Base-by-base conservation (phyloP, 345 rosid species). In the Eucalyptus dawsonii region DNA sequence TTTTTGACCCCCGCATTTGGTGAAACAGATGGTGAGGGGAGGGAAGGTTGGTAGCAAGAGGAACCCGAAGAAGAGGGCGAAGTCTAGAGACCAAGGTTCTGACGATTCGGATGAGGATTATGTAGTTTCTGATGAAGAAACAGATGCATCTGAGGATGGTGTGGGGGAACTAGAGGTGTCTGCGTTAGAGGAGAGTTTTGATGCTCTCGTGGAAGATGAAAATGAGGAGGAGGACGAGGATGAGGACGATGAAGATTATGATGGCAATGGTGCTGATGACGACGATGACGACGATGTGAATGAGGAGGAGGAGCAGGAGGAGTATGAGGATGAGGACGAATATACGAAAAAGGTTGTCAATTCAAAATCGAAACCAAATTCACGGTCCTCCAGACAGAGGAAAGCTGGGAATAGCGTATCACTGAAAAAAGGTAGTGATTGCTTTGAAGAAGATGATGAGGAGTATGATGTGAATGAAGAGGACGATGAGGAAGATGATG, bases 101-200 rank as follows among this genome's bases (percentile, higher is more conserved):
- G 99, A 98, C 91, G 98, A 94, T 90, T 98, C 99, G 2, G 99
- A 98, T 93, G 99, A 98, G 93, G 99, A 98, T 94, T 98, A 96
- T 90, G 99, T 96, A 54, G 90, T 95, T 91, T 98, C 98, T 3
- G 93, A 95, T 60, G 99, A 95, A 91, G 97, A 94, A 87, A 92
- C 91, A 54, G 94, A 92, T 62, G 95, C 91, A 29, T 95, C 98
- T 4, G 98, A 94, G 69, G 96, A 94, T 91, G 96, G 93, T 54
- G 91, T 90, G 37, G 96, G 90, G 86, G 98, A 95, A 90, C 88
- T 92, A 40, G 97, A 95, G 88, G 97, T 90, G 76, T 93, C 89
- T 88, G 93, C 92, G 3, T 95, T 95, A 4, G 97, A 93, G 85
- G 97, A 94, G 90, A 91, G 94, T 89, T 91, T 93, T 50, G 95